Evolutionary conservation across 1,284 basidiomycete species (phyloP).

Genomic region (Fomitopsis pinicola): DNA sequence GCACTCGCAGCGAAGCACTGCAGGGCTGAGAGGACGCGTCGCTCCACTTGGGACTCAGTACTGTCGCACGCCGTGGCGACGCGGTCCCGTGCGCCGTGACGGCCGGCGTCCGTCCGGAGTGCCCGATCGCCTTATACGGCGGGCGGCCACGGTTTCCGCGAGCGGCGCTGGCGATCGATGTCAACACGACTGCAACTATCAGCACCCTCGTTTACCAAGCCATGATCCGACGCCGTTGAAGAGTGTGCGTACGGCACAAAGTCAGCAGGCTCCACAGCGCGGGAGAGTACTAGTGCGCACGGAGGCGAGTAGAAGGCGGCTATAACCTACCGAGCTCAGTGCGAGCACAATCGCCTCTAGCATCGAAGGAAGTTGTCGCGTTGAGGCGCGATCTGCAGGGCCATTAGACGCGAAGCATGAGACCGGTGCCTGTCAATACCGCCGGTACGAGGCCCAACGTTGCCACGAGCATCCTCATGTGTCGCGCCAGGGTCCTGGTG

Average conservation of each 20-base stretch:
- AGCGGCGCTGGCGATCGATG: neutral
- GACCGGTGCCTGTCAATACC: neutral
- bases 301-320: neutral
- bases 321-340: neutral
- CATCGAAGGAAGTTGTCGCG: neutral
- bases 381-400: neutral
- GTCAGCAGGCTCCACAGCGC: neutral
- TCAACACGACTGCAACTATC: neutral
- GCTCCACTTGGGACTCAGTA: neutral
- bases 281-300: neutral
- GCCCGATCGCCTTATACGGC: neutral
- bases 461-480: too few species aligned
- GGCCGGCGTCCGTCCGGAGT: slow-evolving; percentile 2
- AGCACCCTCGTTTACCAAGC: slow-evolving; percentile 4
- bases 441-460: neutral
- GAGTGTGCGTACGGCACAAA: neutral
- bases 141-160: neutral
- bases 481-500: too few species aligned
- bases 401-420: neutral
- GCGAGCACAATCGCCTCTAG: neutral
- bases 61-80: slow-evolving; percentile 1
- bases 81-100: slow-evolving; percentile 5
- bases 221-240: neutral
- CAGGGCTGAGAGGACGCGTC: neutral
- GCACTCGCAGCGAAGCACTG: neutral